Evolutionary conservation across 2,329 filamentous ascomycete genomes (phyloP).

Genomic region (Bipolaris sorokiniana): DNA sequence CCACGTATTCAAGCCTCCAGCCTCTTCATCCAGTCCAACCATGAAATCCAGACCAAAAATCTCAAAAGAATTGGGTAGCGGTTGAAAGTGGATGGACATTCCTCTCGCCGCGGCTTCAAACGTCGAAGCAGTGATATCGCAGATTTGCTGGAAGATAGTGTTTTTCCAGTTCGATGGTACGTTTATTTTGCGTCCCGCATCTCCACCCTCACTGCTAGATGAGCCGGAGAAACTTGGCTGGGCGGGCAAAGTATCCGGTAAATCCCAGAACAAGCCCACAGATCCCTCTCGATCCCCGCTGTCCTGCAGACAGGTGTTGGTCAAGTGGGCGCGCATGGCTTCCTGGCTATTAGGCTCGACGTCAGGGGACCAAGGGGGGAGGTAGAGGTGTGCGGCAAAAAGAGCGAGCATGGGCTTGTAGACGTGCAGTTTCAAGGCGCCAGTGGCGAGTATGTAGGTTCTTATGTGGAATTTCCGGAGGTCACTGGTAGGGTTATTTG

Average conservation of each 20-base stretch:
- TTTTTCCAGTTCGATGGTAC: conserved; percentile 56
- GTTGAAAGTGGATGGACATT: conserved; percentile 91
- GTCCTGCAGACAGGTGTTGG: conserved; percentile 91
- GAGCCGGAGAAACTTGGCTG: conserved; percentile 24
- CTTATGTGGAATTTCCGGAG: conserved; percentile 91
- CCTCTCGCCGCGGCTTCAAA: conserved; percentile 86
- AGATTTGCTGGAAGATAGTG: conserved; percentile 75
- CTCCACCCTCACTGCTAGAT: not conserved
- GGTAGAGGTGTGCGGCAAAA: conserved; percentile 79
- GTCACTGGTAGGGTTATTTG: conserved; percentile 1
- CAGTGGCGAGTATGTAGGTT: conserved; percentile 84
- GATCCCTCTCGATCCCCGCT: conserved; percentile 62
- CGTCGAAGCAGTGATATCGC: conserved; percentile 71
- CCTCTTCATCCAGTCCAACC: conserved; percentile 59
- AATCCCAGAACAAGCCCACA: conserved; percentile 76
- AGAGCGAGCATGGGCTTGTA: conserved; percentile 92
- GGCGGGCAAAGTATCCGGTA: conserved; percentile 53
- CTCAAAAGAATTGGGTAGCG: conserved; percentile 87
- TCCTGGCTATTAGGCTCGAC: conserved; percentile 30
- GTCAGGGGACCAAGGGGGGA: conserved; percentile 61
- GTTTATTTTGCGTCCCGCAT: too few relatives aligned
- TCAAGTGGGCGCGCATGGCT: conserved; percentile 77
- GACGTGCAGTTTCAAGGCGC: conserved; percentile 80
- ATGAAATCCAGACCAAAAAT: conserved; percentile 91
- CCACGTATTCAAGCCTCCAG: conserved; percentile 63